Base-by-base conservation (phyloP, 352 stramenopile species). In the Peronospora belbahrii region DNA sequence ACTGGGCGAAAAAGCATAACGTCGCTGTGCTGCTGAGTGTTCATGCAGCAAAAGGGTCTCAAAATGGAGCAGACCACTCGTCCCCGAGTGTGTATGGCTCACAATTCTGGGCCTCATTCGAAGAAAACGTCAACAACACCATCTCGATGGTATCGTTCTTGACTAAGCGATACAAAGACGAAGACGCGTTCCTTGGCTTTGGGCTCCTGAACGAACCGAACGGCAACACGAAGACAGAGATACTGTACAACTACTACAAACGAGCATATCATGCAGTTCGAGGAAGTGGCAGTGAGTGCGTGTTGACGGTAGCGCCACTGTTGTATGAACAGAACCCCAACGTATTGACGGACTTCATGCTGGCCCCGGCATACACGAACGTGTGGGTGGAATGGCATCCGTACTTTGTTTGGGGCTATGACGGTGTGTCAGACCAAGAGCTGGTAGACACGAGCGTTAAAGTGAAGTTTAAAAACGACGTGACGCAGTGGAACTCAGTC, bases 341-440 rank as follows among this genome's bases (percentile, higher is more conserved):
- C 9, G 44, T 64, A 8, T 67, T 88, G 42, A 70, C 57, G 3
- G 68, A 68, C 17, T 67, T 91, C 20, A 68, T 88, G 62, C 19
- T 58, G 37, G 66, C 63, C 1, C 63, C 69, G 0, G 45, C 37
- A 20, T 75, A 77, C 47, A 73, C 42, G 20, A 92, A 89, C 42
- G 73, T 89, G 7, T 89, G 77, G 80, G 67, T 87, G 19, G 80
- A 92, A 24, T 92, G 77, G 75, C 80, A 92, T 38, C 73, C 59
- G 31, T 92, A 89, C 59, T 88, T 89, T 42, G 62, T 89, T 1
- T 92, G 77, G 80, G 80, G 80, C 46, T 87, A 83, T 57, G 70
- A 88, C 41, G 30, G 72, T 6, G 52, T 65, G 14, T 72, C 56
- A 14, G 73, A 85, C 18, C 46, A 52, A 3, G 60, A 83, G 14